These are phyloP conservation scores for Salix caprea DNA, from an alignment of 345 rosid species.

Conservation along the genomic window DNA sequence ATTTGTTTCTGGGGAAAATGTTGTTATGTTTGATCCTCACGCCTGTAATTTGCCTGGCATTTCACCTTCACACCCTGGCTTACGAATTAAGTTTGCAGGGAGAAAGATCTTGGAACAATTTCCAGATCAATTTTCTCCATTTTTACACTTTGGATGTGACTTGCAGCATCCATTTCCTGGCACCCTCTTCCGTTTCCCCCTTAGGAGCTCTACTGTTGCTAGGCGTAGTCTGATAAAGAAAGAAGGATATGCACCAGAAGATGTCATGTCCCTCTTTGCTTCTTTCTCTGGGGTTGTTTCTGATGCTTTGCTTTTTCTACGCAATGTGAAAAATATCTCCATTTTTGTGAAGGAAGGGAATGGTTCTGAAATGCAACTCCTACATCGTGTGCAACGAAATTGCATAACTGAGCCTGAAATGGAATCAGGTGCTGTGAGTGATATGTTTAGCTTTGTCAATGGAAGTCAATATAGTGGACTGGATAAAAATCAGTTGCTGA, in stretches of 20 bases:
- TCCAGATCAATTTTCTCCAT: slow-evolving; percentile 95
- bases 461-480: slow-evolving; percentile 55
- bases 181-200: slow-evolving; percentile 93
- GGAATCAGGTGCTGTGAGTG: slow-evolving; percentile 42
- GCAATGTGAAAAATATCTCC: slow-evolving; percentile 69
- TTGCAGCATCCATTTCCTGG: slow-evolving; percentile 77
- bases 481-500: slow-evolving; percentile 69
- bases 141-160: slow-evolving; percentile 91
- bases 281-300: slow-evolving; percentile 75
- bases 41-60: slow-evolving; percentile 90
- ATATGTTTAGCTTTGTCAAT: slow-evolving; percentile 56
- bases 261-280: slow-evolving; percentile 77
- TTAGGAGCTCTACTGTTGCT: slow-evolving; percentile 66
- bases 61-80: slow-evolving; percentile 94
- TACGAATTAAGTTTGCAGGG: slow-evolving; percentile 82
- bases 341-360: slow-evolving; percentile 78
- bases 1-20: slow-evolving; percentile 94
- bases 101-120: slow-evolving; percentile 88
- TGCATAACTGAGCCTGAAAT: slow-evolving; percentile 45
- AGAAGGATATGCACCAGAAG: slow-evolving; percentile 74
- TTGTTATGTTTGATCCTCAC: slow-evolving; percentile 98
- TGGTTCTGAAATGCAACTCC: slow-evolving; percentile 69
- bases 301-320: slow-evolving; percentile 75
- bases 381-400: slow-evolving; percentile 66
- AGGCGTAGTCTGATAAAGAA: slow-evolving; percentile 81